Evolutionary conservation across 495 filamentous ascomycete species (phyloP).

Genomic region (Rhizodiscina lignyota): DNA sequence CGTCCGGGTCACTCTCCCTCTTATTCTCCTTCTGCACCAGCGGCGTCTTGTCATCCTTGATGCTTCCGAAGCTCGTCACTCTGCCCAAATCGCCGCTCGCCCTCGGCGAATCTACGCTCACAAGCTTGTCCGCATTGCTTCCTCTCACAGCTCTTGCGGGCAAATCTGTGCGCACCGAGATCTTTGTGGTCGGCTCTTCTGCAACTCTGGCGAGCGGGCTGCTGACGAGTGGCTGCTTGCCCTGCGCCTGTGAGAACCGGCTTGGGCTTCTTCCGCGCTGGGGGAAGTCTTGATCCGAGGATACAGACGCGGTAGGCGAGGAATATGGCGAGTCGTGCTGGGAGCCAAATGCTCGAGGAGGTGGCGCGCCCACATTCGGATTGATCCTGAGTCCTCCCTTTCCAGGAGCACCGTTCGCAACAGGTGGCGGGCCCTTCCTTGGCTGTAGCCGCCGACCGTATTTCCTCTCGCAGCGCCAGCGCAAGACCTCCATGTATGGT

Average conservation of each 20-base stretch:
- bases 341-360: slow-evolving; percentile 5
- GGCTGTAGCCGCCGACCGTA: slow-evolving; percentile 43
- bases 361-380: slow-evolving; percentile 13
- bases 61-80: slow-evolving; percentile 6
- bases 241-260: slow-evolving; percentile 13
- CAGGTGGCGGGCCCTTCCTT: background rate
- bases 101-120: slow-evolving; percentile 19
- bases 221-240: slow-evolving; percentile 14
- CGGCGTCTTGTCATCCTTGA: slow-evolving; percentile 7
- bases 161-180: slow-evolving; percentile 12
- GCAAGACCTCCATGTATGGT: slow-evolving; percentile 83
- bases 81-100: slow-evolving; percentile 12
- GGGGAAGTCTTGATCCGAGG: slow-evolving; percentile 5
- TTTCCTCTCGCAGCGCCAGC: slow-evolving; percentile 90
- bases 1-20: slow-evolving; percentile 2
- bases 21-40: slow-evolving; percentile 13
- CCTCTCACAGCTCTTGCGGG: slow-evolving; percentile 4
- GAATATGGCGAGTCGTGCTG: slow-evolving; percentile 18
- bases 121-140: slow-evolving; percentile 15
- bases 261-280: slow-evolving; percentile 23
- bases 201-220: slow-evolving; percentile 25
- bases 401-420: background rate
- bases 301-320: slow-evolving; percentile 12
- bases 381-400: slow-evolving; percentile 14
- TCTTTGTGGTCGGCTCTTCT: slow-evolving; percentile 18